These are phyloP conservation scores for Penicillium sp. DNA, from an alignment of 2,329 filamentous ascomycete genomes.

Conservation along the genomic window DNA sequence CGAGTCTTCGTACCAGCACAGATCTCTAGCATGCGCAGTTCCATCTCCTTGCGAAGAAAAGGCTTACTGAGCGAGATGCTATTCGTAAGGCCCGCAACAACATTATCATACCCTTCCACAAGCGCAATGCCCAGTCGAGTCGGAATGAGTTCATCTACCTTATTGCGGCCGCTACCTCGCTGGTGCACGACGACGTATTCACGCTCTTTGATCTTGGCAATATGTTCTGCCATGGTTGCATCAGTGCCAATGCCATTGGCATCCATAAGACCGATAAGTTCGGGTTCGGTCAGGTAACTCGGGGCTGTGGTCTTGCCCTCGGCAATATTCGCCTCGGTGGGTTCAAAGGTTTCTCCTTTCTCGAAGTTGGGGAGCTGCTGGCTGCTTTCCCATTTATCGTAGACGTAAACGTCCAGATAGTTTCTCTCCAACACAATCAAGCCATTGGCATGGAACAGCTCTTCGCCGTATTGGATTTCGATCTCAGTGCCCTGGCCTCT, in stretches of 20 bases:
- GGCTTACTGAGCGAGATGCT: conserved; percentile 78
- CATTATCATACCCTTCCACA: conserved; percentile 89
- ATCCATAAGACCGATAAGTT: conserved; percentile 95
- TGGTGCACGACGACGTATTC: conserved; percentile 72
- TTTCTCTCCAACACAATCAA: conserved; percentile 82
- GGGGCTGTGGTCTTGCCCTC: conserved; percentile 88
- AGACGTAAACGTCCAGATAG: conserved; percentile 91
- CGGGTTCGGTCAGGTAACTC: conserved; percentile 85
- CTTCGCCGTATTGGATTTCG: conserved; percentile 76
- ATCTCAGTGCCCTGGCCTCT: conserved; percentile 80
- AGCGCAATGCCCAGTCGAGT: conserved; percentile 86
- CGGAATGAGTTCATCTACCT: conserved; percentile 81
- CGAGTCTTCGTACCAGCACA: conserved; percentile 79
- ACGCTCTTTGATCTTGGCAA: conserved; percentile 87
- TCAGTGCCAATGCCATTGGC: conserved; percentile 97
- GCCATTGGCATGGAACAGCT: conserved; percentile 76
- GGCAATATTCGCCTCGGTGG: conserved; percentile 79
- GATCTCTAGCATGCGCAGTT: conserved; percentile 92
- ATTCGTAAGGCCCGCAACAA: conserved; percentile 72
- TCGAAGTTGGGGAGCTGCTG: conserved; percentile 74
- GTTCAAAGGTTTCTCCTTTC: conserved; percentile 76
- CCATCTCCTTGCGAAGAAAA: conserved; percentile 96
- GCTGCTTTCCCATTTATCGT: conserved; percentile 93
- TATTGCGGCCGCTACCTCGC: conserved; percentile 46
- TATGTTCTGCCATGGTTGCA: conserved; percentile 98